Evolutionary conservation across 1,284 basidiomycete species (phyloP).

Genomic region (Rhodotorula sp.): DNA sequence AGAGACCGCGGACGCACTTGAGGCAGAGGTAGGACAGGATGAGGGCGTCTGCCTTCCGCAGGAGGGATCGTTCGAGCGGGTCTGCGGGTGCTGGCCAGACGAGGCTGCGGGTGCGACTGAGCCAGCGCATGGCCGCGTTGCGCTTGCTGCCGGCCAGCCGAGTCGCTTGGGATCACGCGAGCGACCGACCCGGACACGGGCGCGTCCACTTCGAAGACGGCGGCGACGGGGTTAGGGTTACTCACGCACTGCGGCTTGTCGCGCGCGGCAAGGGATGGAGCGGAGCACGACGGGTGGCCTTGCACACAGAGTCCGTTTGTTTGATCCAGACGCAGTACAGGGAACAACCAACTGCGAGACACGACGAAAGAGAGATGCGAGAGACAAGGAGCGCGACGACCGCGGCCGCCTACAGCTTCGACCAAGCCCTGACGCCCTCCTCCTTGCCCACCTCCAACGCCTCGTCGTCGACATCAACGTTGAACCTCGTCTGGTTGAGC

Average conservation of each 20-base stretch:
- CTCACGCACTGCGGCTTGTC: too few relatives aligned
- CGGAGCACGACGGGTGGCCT: too few relatives aligned
- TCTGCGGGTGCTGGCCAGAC: conserved; percentile 2
- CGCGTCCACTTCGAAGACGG: too few relatives aligned
- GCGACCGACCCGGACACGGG: too few relatives aligned
- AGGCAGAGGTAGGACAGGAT: conserved; percentile 15
- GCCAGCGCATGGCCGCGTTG: neutral
- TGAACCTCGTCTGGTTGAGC: conserved; percentile 46
- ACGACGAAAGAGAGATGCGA: too few relatives aligned
- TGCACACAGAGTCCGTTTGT: too few relatives aligned
- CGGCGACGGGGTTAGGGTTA: neutral
- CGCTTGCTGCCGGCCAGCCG: too few relatives aligned
- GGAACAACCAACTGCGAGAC: too few relatives aligned
- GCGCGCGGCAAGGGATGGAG: neutral
- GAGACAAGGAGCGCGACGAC: too few relatives aligned
- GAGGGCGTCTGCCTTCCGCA: conserved; percentile 3
- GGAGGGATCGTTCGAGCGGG: neutral
- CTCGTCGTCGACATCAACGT: conserved; percentile 46
- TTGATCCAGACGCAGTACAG: neutral
- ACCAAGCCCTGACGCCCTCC: conserved; percentile 9
- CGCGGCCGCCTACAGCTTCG: conserved; percentile 13
- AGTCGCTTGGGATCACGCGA: too few relatives aligned
- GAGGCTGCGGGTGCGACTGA: neutral
- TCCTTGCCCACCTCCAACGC: conserved; percentile 38
- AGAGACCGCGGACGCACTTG: neutral